Evolutionary conservation across 192 early-diverging fungal species (phyloP).

Genomic region (Mortierella alpina): DNA sequence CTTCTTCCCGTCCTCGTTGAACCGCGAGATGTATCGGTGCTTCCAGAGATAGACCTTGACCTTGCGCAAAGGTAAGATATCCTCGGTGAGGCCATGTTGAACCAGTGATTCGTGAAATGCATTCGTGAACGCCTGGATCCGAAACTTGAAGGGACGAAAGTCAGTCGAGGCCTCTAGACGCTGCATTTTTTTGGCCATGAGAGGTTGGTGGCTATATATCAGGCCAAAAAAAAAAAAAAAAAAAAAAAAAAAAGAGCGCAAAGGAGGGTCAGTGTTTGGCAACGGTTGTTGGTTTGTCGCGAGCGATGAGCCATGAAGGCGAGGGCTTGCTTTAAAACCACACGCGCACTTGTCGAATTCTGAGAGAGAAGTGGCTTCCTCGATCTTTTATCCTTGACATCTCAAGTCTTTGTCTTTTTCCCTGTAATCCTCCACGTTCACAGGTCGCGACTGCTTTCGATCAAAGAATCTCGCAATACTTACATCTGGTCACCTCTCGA

Average conservation of each 20-base stretch:
- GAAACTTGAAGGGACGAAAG: conserved; percentile 82
- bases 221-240: not conserved
- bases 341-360: too few relatives aligned
- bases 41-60: conserved; percentile 81
- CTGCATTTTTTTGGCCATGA: conserved; percentile 82
- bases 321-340: too few relatives aligned
- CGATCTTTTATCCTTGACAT: too few relatives aligned
- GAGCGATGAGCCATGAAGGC: too few relatives aligned
- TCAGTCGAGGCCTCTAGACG: conserved; percentile 76
- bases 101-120: conserved; percentile 77
- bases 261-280: too few relatives aligned
- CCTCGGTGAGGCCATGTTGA: conserved; percentile 69
- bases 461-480: conserved; percentile 3
- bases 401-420: too few relatives aligned
- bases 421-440: too few relatives aligned
- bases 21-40: conserved; percentile 79
- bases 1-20: conserved; percentile 85
- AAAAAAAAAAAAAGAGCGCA: not conserved
- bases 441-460: too few relatives aligned
- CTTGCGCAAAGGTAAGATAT: conserved; percentile 70
- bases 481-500: conserved; percentile 79
- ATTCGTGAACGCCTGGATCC: conserved; percentile 83
- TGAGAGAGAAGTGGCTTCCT: too few relatives aligned
- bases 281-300: too few relatives aligned
- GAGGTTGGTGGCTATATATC: conserved; percentile 70